Conservation (phyloP, 2,329 filamentous ascomycete genomes). For the Curvularia sp. region DNA sequence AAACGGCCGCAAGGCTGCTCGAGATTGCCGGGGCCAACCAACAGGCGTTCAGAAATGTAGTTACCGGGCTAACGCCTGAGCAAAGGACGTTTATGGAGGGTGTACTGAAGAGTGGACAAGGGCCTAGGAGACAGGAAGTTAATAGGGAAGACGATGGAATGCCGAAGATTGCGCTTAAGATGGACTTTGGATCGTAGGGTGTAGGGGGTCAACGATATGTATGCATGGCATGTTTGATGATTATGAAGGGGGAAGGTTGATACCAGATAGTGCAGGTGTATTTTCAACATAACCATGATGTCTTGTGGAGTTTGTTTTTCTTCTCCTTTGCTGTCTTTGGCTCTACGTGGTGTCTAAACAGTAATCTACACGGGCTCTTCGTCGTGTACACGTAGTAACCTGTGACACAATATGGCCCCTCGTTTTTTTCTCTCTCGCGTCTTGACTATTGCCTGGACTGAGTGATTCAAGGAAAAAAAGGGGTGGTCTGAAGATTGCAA, state of each 20-base stretch:
- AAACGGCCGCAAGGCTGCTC: constrained; percentile 78
- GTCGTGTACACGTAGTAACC: no score
- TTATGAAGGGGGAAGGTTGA: not conserved
- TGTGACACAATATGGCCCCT: no score
- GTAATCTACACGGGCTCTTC: no score
- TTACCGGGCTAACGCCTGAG: constrained; percentile 72
- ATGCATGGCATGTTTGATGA: not conserved
- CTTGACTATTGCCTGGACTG: no score
- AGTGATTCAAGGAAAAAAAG: no score
- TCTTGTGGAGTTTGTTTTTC: not conserved
- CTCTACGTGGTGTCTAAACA: no score
- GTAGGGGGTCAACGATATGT: not conserved
- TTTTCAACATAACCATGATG: not conserved
- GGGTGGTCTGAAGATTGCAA: no score
- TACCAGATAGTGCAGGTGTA: not conserved
- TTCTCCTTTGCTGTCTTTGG: no score
- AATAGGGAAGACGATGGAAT: constrained; percentile 62
- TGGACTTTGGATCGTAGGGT: constrained; percentile 71
- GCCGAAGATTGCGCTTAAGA: constrained; percentile 91
- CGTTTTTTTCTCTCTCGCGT: no score
- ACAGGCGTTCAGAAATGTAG: constrained; percentile 73
- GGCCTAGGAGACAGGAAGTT: constrained; percentile 55
- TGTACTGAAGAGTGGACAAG: constrained; percentile 70
- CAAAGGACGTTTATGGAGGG: constrained; percentile 82
- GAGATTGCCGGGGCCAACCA: constrained; percentile 83